Percentiles rank a stretch among this genome's conserved stretches.
Evolutionary conservation across 352 stramenopile genomes (phyloP).

Genomic region (Phytopythium chamaehyphon): DNA sequence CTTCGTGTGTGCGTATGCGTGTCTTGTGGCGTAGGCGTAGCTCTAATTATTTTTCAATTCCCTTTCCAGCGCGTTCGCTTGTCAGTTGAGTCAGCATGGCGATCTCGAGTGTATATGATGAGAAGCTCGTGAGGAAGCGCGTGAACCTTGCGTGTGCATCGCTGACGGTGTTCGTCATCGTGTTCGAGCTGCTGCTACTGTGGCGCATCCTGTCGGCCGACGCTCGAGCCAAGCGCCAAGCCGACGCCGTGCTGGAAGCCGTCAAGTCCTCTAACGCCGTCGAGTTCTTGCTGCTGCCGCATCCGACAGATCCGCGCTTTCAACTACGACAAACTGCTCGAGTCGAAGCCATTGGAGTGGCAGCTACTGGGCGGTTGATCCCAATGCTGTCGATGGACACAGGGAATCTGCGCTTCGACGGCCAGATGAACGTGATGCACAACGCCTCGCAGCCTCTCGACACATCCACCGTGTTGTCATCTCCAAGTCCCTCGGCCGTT

Average conservation of each 20-base stretch:
- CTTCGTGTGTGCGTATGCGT: no score
- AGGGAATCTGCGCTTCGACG: slow-evolving; percentile 35
- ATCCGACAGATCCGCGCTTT: slow-evolving; percentile 2
- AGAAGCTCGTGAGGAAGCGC: slow-evolving; percentile 11
- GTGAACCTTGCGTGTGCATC: slow-evolving; percentile 7
- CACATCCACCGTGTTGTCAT: not conserved
- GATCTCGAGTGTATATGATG: no score
- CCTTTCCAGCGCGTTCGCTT: not conserved
- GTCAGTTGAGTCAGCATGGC: no score
- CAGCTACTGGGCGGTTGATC: slow-evolving; percentile 19
- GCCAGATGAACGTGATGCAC: slow-evolving; percentile 17
- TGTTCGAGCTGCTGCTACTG: slow-evolving; percentile 13
- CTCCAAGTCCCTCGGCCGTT: not conserved
- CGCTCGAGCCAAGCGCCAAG: slow-evolving; percentile 16
- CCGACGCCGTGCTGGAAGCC: slow-evolving; percentile 14
- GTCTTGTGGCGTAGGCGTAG: not conserved
- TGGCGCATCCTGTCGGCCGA: slow-evolving; percentile 18
- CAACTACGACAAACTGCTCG: not conserved
- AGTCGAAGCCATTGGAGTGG: not conserved
- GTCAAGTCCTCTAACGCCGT: slow-evolving; percentile 22
- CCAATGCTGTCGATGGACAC: slow-evolving; percentile 33
- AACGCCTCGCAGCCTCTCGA: not conserved
- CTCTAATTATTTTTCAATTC: not conserved
- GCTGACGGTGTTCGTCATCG: not conserved
- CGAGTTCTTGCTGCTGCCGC: slow-evolving; percentile 27